Percentiles rank a stretch among this genome's conserved stretches.
These are phyloP conservation scores for Conticribra weissflogii DNA, from an alignment of 108 stramenopile species.

Conservation along the genomic window DNA sequence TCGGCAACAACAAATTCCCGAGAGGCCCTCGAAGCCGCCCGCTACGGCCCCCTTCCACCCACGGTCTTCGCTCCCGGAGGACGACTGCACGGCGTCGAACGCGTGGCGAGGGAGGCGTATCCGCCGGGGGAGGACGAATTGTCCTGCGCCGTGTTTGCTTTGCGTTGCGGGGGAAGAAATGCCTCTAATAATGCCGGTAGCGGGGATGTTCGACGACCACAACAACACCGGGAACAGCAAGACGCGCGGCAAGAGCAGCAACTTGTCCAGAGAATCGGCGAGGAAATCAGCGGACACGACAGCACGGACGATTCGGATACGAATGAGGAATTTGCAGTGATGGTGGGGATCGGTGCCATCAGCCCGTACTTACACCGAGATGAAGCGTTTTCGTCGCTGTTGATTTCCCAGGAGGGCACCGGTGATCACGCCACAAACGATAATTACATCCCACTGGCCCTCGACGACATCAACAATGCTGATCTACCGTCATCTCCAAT, in stretches of 20 bases:
- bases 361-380: slow-evolving; percentile 46
- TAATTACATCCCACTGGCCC: slow-evolving; percentile 24
- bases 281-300: neutral
- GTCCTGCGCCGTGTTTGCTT: slow-evolving; percentile 58
- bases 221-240: too few relatives aligned
- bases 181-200: too few relatives aligned
- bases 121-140: slow-evolving; percentile 23
- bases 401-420: neutral
- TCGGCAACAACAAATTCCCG: slow-evolving; percentile 8
- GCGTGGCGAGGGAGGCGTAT: slow-evolving; percentile 39
- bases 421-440: neutral
- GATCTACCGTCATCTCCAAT: slow-evolving; percentile 29
- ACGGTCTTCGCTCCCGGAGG: slow-evolving; percentile 82
- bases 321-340: slow-evolving; percentile 54
- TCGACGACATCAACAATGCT: slow-evolving; percentile 18
- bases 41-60: slow-evolving; percentile 60
- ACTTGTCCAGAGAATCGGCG: too few relatives aligned
- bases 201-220: too few relatives aligned
- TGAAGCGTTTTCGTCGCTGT: neutral
- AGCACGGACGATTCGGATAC: neutral
- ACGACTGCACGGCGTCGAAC: slow-evolving; percentile 68
- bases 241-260: too few relatives aligned
- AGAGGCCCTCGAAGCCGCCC: slow-evolving; percentile 40
- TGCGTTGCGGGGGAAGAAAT: slow-evolving; percentile 52
- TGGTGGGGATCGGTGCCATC: slow-evolving; percentile 56